Evolutionary conservation across 495 filamentous ascomycete genomes (phyloP), one percentile per base, ranked within the genome.

Genomic region (Aspergillus diversus): DNA sequence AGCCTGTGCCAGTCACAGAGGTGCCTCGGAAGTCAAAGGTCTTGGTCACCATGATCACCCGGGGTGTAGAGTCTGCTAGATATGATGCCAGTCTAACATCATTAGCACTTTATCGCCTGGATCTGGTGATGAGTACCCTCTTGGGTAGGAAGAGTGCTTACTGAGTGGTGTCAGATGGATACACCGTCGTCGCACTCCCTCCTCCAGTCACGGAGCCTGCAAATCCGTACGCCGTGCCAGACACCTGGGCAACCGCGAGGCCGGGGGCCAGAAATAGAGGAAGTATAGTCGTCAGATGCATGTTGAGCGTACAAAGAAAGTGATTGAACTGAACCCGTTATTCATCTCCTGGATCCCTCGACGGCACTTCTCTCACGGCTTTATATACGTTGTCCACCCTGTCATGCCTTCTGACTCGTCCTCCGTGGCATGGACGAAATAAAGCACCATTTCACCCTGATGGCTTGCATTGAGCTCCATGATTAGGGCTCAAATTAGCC

Each of bases 21-120:
- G 39, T 43, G 0, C 39, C 39, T 5, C 39, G 39, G n/a, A 43
- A 43, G n/a, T 43, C 39, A n/a, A 43, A 43, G 39, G 39, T 43
- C n/a, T 43, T 43, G 39, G 39, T 43, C 11, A 43, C 39, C 39
- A 43, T 43, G 39, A 43, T 43, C n/a, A 43, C 39, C 39, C 39
- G 11, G 39, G 39, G 39, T 4, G 39, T 43, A 8, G 11, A 4
- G n/a, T 43, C 39, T 11, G 39, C 39, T 43, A 43, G 39, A n/a
- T 43, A 43, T 11, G 39, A 43, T 12, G 39, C 39, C 39, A 43
- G n/a, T 43, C 39, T 43, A 8, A 12, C n/a, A 12, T 43, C 3
- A 1, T 43, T 43, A 9, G 11, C n/a, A 12, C 7, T 4, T 43
- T 43, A 43, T 11, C n/a, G 4, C 39, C 4, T 5, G 39, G 3